Base-by-base conservation (phyloP, 2,329 filamentous ascomycete species). In the Alternaria triticimaculans region DNA sequence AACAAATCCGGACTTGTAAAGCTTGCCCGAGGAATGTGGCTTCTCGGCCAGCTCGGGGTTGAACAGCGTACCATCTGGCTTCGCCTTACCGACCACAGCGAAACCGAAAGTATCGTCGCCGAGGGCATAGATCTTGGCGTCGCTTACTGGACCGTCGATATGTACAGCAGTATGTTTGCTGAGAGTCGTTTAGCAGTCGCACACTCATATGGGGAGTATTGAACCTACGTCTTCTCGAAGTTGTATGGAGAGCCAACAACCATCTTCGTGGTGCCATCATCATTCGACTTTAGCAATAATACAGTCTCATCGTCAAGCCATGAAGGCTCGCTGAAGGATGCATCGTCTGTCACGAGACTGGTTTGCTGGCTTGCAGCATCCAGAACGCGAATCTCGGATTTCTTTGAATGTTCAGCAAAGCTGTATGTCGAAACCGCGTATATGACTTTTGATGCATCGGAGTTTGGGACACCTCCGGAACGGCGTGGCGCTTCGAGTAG, bases 401-500 rank as follows among this genome's bases (percentile, higher is more conserved):
- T 87, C 76, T 90, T 91, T 50, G 85, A 84, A 76, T 96, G 93
- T 0, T 87, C 85, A 43, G 91, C 85, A 79, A 97, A 97, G 6
- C 89, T 94, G 79, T 97, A 97, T 2, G 90, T 88, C 0, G 91
- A 92, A 15, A 89, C 87, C 45, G 88, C 88, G 75, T 90, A 93
- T 26, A 94, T 80, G 50, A 90, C 84, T 62, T 87, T 83, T 58
- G 87, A 88, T 46, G 90, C 91, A 56, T 87, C 84, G 41, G 84
- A 78, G 77, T 93, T 95, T n/a, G 92, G 92, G 1, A 88, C 79
- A 51, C 89, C 92, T 15, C 88, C 78, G 11, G 90, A 92, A 51
- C 92, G 88, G 60, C 92, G 88, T 30, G 92, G 91, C 15, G 91
- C 91, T 68, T 90, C 90, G 73, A 96, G 86, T 62, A 96, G 85